Evolutionary conservation across 495 filamentous ascomycete genomes (phyloP).

Genomic region (Corynascus novoguineensis): DNA sequence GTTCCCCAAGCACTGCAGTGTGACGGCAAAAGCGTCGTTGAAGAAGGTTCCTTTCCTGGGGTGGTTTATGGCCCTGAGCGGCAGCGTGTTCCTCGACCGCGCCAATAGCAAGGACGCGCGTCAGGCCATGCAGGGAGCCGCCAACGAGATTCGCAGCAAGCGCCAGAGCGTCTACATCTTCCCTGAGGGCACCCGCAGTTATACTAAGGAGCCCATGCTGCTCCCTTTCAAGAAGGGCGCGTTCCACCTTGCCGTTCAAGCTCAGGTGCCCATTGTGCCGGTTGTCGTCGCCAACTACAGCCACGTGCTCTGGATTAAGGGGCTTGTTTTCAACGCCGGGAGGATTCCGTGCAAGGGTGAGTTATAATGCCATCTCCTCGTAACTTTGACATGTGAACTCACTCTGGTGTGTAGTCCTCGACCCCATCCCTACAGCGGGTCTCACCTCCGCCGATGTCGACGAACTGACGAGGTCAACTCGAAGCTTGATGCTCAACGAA

Average conservation of each 20-base stretch:
- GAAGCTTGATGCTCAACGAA: conserved; percentile 75
- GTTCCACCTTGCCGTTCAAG: conserved; percentile 92
- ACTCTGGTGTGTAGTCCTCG: conserved; percentile 55
- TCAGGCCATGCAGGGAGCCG: conserved; percentile 77
- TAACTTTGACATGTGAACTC: not conserved
- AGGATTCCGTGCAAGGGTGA: conserved; percentile 74
- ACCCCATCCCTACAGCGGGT: conserved; percentile 76
- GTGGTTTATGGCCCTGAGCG: conserved; percentile 91
- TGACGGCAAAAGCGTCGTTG: conserved; percentile 87
- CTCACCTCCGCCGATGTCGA: conserved; percentile 79
- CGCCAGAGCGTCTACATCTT: conserved; percentile 91
- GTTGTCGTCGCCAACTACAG: conserved; percentile 84
- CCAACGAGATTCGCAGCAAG: conserved; percentile 65
- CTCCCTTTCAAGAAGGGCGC: conserved; percentile 97
- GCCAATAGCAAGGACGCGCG: conserved; percentile 73
- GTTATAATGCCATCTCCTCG: conserved; percentile 15
- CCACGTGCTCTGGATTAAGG: conserved; percentile 68
- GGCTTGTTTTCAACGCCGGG: conserved; percentile 64
- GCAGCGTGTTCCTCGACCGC: conserved; percentile 92
- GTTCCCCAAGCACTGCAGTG: conserved; percentile 86
- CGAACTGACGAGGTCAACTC: conserved; percentile 60
- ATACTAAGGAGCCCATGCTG: conserved; percentile 71
- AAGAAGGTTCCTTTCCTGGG: conserved; percentile 80
- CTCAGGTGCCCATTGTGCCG: conserved; percentile 86
- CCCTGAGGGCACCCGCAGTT: conserved; percentile 88